These are phyloP conservation scores for Erythrobasidium hasegawianum DNA, from an alignment of 1,284 basidiomycete species.

Conservation along the genomic window DNA sequence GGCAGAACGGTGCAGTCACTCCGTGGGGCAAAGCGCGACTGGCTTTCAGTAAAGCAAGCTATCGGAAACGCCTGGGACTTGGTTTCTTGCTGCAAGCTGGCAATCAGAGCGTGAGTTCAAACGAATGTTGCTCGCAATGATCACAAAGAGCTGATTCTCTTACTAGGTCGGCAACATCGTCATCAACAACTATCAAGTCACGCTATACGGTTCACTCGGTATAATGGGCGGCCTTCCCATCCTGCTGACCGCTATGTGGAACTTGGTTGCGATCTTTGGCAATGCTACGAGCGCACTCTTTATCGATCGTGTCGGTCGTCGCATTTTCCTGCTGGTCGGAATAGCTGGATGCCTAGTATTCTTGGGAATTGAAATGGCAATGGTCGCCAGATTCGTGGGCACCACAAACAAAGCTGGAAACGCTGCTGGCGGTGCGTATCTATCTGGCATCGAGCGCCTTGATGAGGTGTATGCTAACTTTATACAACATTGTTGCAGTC, in stretches of 20 bases:
- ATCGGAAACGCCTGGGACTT: conserved; percentile 14
- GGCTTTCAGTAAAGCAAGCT: conserved; percentile 8
- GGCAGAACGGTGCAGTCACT: not conserved
- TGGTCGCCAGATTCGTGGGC: conserved; percentile 5
- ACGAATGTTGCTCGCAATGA: not conserved
- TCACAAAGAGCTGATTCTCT: not conserved
- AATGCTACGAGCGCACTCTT: conserved; percentile 8
- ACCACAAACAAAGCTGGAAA: conserved; percentile 11
- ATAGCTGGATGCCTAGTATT: conserved; percentile 8
- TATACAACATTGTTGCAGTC: not conserved
- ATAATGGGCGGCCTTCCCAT: conserved; percentile 8
- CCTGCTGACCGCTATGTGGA: conserved; percentile 10
- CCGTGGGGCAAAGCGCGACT: conserved; percentile 9
- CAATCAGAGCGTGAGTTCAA: conserved; percentile 10
- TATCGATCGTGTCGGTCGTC: conserved; percentile 5
- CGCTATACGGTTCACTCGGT: conserved; percentile 5
- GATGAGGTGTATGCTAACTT: too few relatives aligned
- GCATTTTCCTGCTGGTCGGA: conserved; percentile 3
- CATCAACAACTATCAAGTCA: conserved; percentile 2
- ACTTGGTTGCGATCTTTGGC: conserved; percentile 9
- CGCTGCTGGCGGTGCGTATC: not conserved
- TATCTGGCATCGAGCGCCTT: not conserved
- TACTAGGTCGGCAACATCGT: conserved; percentile 7
- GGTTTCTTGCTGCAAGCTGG: conserved; percentile 16
- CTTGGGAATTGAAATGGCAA: conserved; percentile 8